phyloP scores from a whole-genome alignment of 2,329 filamentous ascomycete species.

The Beauveria australis region DNA sequence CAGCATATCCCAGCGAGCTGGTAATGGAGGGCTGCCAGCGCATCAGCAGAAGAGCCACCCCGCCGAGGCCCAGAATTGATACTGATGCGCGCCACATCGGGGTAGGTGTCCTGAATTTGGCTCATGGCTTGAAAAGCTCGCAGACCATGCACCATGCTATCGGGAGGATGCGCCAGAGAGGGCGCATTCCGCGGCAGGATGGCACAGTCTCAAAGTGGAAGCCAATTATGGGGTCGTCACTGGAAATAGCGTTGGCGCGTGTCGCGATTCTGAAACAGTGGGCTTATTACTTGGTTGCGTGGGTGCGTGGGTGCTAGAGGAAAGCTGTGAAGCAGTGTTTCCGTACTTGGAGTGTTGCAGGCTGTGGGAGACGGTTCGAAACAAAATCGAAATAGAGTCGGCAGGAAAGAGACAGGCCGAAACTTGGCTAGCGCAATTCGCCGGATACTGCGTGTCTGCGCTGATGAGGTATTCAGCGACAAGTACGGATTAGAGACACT shows the following conservation, averaged over 20 bases:
- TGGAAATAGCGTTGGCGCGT: background rate
- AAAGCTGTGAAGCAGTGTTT: too few species aligned
- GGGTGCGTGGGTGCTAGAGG: too few species aligned
- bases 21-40: slow-evolving; percentile 6
- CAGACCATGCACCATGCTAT: background rate
- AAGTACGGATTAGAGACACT: background rate
- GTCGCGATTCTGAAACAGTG: slow-evolving; percentile 9
- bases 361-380: background rate
- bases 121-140: background rate
- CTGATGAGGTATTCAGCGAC: background rate
- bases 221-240: background rate
- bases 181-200: background rate
- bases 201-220: background rate
- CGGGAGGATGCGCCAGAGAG: background rate
- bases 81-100: slow-evolving; percentile 2
- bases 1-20: background rate
- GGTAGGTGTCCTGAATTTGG: background rate
- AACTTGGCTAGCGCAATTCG: background rate
- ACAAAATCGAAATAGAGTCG: background rate
- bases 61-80: background rate
- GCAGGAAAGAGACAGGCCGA: background rate
- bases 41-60: background rate
- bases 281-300: background rate
- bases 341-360: background rate
- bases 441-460: background rate